These are phyloP conservation scores for Purshia tridentata DNA, from an alignment of 306 rosid species.

Conservation along the genomic window DNA sequence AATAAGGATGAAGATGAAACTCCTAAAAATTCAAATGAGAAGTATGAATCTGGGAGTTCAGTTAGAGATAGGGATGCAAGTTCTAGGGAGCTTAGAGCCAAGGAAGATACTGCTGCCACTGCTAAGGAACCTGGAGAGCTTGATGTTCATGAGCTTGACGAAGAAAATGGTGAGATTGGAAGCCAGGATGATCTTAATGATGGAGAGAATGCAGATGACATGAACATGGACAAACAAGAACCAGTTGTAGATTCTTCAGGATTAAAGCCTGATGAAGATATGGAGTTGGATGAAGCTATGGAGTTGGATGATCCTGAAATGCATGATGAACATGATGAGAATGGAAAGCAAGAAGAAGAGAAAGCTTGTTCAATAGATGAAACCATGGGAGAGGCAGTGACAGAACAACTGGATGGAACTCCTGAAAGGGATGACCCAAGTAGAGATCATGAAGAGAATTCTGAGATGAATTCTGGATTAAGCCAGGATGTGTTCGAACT, in stretches of 20 bases:
- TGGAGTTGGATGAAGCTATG: constrained; percentile 40
- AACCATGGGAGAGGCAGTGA: constrained; percentile 58
- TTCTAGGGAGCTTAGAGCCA: constrained; percentile 76
- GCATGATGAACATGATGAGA: constrained; percentile 42
- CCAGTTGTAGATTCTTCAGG: constrained; percentile 56
- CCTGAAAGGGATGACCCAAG: constrained; percentile 48
- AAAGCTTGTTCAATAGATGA: constrained; percentile 52
- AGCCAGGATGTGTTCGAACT: constrained; percentile 42
- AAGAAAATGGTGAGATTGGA: constrained; percentile 44
- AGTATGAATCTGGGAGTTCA: constrained; percentile 73
- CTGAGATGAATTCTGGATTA: constrained; percentile 39
- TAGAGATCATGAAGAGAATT: constrained; percentile 45
- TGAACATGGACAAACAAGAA: constrained; percentile 58
- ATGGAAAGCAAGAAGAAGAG: constrained; percentile 43
- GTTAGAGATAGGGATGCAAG: constrained; percentile 53
- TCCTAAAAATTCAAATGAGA: constrained; percentile 46
- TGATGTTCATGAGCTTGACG: constrained; percentile 43
- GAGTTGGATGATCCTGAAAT: constrained; percentile 55
- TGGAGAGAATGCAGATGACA: constrained; percentile 45
- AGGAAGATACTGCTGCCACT: constrained; percentile 48
- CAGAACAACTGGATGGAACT: constrained; percentile 44
- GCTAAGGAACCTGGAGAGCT: constrained; percentile 50
- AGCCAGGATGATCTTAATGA: constrained; percentile 39
- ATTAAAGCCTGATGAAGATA: constrained; percentile 43
- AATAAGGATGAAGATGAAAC: constrained; percentile 70